Evolutionary conservation across 352 stramenopile genomes (phyloP), one percentile per base, ranked within the genome.

Genomic region (Phytopythium litorale): DNA sequence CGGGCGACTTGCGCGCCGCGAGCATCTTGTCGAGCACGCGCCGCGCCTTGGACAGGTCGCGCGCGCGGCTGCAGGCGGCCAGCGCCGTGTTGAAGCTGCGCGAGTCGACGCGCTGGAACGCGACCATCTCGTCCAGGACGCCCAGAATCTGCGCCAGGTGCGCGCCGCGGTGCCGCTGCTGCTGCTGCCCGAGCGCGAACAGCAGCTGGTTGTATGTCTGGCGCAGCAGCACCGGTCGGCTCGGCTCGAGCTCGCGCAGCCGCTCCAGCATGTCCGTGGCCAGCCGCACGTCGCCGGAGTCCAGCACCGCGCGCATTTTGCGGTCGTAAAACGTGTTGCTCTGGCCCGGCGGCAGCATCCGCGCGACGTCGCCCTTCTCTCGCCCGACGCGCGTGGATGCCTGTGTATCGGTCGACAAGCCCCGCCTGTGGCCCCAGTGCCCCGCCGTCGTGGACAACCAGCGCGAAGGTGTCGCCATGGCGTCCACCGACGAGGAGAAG

Each of bases 11-110:
- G 1, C 64, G 68, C 18, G 58, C 58, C 18, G 59, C 65, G 9
- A 71, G 42, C 78, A 91, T 90, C 37, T 80, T 65, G 35, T 69
- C 46, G 11, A 90, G 25, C 32, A 91, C 77, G 15, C 60, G 52
- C 21, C 53, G 63, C 0, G 70, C 84, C 38, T 65, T 62, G 2
- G 66, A 62, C 58, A 91, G 32, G 60, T 84, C 66, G 11, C 75
- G 63, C 9, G 63, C 62, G 11, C 75, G 73, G 57, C 81, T 87
- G 57, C 81, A 93, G 35, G 75, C 80, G 58, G 82, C 81, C 40
- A 93, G 76, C n/a, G 66, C 80, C 18, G 84, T 84, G 62, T 93
- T 77, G 56, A 91, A 91, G 58, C 76, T 87, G 43, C 75, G 71
- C 30, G 69, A 59, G 37, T 75, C 72, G 12, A 74, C 78, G 38